Conservation (phyloP, 768 basidiomycete species). For the Xerocomellus intermedius region DNA sequence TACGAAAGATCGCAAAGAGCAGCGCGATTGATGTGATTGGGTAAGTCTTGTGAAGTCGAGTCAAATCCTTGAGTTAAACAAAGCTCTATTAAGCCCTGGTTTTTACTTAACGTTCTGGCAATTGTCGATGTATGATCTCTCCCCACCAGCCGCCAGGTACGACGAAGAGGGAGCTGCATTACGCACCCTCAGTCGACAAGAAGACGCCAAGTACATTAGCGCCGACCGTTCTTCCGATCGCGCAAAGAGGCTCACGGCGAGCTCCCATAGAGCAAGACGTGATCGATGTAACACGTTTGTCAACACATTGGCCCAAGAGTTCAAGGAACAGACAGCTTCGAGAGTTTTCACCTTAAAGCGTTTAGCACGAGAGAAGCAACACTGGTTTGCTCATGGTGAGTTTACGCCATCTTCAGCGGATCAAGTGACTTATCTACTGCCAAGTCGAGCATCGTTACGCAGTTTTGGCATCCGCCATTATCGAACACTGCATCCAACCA, state of each 20-base stretch:
- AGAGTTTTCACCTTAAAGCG: constrained; percentile 77
- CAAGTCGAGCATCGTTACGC: constrained; percentile 39
- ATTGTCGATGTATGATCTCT: constrained; percentile 84
- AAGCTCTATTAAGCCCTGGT: constrained; percentile 57
- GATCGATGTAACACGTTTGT: constrained; percentile 67
- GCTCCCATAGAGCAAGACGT: constrained; percentile 56
- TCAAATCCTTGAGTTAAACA: constrained; percentile 4
- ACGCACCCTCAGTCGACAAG: constrained; percentile 61
- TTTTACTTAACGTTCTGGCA: constrained; percentile 99
- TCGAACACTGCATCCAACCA: constrained; percentile 92
- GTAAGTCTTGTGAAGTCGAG: constrained; percentile 41
- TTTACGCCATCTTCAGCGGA: neutral
- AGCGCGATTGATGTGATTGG: constrained; percentile 66
- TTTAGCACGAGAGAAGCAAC: constrained; percentile 69
- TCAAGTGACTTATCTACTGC: constrained; percentile 5
- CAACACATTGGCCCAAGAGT: constrained; percentile 59
- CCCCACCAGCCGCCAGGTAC: constrained; percentile 74
- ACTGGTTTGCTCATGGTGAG: constrained; percentile 77
- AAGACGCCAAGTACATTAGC: constrained; percentile 57
- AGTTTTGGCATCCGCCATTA: constrained; percentile 58
- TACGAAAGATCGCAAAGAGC: constrained; percentile 68
- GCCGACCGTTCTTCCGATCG: constrained; percentile 77
- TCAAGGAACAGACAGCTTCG: constrained; percentile 72
- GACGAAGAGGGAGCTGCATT: constrained; percentile 70
- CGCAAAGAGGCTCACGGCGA: constrained; percentile 53